A percentile compares a stretch with the other conserved stretches of the same genome.
phyloP scores from a whole-genome alignment of 805 yeast species.

The Torulaspora franciscae region DNA sequence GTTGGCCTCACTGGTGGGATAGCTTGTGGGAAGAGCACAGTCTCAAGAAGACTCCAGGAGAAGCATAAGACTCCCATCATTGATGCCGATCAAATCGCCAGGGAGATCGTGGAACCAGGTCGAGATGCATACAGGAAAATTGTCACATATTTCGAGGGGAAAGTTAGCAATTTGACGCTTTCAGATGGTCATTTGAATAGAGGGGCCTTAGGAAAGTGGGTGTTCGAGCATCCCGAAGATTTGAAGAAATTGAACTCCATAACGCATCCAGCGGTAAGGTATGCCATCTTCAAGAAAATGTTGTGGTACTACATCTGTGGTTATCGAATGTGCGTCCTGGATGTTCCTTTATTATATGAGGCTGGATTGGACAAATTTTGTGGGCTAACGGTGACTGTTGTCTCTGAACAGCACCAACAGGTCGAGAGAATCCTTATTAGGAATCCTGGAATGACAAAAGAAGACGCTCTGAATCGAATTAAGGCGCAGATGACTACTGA shows the following conservation, averaged over 20 bases:
- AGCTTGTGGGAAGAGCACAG: constrained; percentile 95
- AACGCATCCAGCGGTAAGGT: constrained; percentile 80
- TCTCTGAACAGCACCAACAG: constrained; percentile 57
- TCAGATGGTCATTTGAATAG: constrained; percentile 53
- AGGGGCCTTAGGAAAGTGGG: constrained; percentile 67
- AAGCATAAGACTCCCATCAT: constrained; percentile 54
- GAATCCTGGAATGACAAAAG: constrained; percentile 57
- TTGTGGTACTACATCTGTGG: constrained; percentile 54
- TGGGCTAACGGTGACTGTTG: constrained; percentile 63
- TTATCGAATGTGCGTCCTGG: constrained; percentile 62
- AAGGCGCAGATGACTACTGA: constrained; percentile 67
- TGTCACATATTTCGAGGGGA: constrained; percentile 51
- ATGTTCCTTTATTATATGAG: constrained; percentile 88
- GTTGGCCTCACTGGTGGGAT: constrained; percentile 98
- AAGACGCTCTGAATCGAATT: constrained; percentile 71
- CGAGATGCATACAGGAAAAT: constrained; percentile 62
- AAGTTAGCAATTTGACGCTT: constrained; percentile 44
- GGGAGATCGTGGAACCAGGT: constrained; percentile 81
- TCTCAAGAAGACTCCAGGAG: constrained; percentile 53
- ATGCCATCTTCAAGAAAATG: constrained; percentile 55
- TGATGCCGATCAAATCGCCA: constrained; percentile 90
- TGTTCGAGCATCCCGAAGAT: constrained; percentile 63
- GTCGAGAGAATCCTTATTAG: constrained; percentile 57
- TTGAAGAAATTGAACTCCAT: constrained; percentile 61
- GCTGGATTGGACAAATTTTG: constrained; percentile 65